phyloP scores from a whole-genome alignment of 228 moss, liverwort and hornwort genomes.

The Sphagnum fallax region DNA sequence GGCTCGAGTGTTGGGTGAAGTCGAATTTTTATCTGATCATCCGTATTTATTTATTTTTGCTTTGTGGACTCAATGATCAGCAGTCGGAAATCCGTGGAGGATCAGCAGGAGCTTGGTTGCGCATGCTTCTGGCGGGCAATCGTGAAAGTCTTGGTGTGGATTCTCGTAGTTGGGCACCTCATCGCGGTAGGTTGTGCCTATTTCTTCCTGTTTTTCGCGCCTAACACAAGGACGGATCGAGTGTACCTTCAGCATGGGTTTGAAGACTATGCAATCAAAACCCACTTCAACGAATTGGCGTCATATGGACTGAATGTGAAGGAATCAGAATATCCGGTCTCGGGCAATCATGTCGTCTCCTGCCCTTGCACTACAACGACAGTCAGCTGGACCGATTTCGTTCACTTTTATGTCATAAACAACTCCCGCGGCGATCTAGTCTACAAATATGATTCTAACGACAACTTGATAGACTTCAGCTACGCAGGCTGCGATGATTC shows the following conservation, averaged over 20 bases:
- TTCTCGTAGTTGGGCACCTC: neutral
- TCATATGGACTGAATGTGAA: neutral
- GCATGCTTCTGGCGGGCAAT: too few relatives aligned
- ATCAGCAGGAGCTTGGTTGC: too few relatives aligned
- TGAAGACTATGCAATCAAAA: neutral
- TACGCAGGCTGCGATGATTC: neutral
- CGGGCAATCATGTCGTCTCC: neutral
- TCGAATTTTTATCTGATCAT: too few relatives aligned
- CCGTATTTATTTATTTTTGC: too few relatives aligned
- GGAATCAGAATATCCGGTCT: neutral
- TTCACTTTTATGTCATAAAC: neutral
- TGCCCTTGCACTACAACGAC: neutral
- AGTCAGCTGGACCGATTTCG: neutral
- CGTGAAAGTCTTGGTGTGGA: too few relatives aligned
- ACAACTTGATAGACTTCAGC: neutral
- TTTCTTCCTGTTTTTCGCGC: neutral
- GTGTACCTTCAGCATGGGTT: neutral
- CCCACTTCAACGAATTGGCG: neutral
- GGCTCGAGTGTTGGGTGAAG: too few relatives aligned
- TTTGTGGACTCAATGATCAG: too few relatives aligned
- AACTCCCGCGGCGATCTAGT: neutral
- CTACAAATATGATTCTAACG: neutral
- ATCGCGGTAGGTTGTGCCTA: neutral
- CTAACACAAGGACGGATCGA: neutral
- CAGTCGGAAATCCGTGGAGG: too few relatives aligned